These are phyloP conservation scores for Linaria vulgaris DNA, from an alignment of 257 asterid genomes.

Conservation along the genomic window DNA sequence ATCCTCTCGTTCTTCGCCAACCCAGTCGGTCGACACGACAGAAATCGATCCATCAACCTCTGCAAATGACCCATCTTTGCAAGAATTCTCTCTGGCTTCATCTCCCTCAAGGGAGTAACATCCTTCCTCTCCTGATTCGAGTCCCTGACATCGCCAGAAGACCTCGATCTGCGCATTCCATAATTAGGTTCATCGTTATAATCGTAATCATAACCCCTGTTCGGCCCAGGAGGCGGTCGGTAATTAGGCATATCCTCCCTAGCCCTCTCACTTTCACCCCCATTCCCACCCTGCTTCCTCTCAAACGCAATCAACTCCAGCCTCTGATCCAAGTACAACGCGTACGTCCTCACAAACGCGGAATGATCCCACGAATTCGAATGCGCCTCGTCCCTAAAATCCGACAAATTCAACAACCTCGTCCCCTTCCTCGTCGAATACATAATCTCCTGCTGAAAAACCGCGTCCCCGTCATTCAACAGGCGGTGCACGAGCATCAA, in stretches of 20 bases:
- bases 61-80: slow-evolving; percentile 80
- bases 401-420: slow-evolving; percentile 62
- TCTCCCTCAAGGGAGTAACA: slow-evolving; percentile 68
- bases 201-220: slow-evolving; percentile 53
- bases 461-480: slow-evolving; percentile 56
- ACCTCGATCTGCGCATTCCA: slow-evolving; percentile 69
- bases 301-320: slow-evolving; percentile 60
- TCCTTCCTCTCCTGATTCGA: slow-evolving; percentile 47
- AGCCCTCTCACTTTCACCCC: slow-evolving; percentile 36
- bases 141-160: slow-evolving; percentile 66
- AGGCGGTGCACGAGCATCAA: slow-evolving; percentile 65
- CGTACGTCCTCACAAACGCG: slow-evolving; percentile 67
- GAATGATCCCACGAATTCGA: slow-evolving; percentile 79
- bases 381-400: slow-evolving; percentile 84
- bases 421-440: slow-evolving; percentile 70
- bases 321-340: slow-evolving; percentile 69
- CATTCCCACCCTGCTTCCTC: slow-evolving; percentile 44
- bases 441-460: slow-evolving; percentile 70
- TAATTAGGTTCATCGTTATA: slow-evolving; percentile 42
- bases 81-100: slow-evolving; percentile 62
- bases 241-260: slow-evolving; percentile 43
- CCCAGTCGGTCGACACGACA: slow-evolving; percentile 69
- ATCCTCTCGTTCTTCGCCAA: slow-evolving; percentile 74
- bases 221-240: slow-evolving; percentile 54
- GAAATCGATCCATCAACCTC: slow-evolving; percentile 67